Percentiles rank a stretch among this genome's conserved stretches.
phyloP scores from a whole-genome alignment of 192 early-diverging fungal genomes.

The Gigaspora rosea region DNA sequence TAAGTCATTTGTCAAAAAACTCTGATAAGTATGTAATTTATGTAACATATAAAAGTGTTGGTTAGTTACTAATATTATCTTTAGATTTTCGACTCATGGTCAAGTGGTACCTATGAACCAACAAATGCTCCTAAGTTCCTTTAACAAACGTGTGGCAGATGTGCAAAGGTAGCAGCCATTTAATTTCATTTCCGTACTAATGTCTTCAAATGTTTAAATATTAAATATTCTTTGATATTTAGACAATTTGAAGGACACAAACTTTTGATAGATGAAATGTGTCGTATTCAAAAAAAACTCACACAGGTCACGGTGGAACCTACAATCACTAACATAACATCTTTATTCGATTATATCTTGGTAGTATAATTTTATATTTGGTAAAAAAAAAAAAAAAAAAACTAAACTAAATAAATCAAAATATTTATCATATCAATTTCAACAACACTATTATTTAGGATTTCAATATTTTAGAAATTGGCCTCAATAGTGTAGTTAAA shows the following conservation, averaged over 20 bases:
- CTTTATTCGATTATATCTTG: slow-evolving; percentile 21
- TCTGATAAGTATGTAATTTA: slow-evolving; percentile 1
- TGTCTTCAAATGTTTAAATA: background rate
- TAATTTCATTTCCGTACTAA: background rate
- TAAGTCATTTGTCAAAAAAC: background rate
- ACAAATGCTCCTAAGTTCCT: background rate
- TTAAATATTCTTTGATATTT: background rate
- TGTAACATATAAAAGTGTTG: background rate
- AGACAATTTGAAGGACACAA: background rate
- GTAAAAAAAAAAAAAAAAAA: background rate
- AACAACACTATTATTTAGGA: background rate
- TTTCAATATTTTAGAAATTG: background rate
- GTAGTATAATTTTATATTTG: background rate
- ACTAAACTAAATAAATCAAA: background rate
- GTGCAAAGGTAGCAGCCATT: background rate
- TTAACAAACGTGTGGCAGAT: slow-evolving; percentile 2
- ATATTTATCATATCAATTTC: background rate
- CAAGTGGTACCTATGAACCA: background rate
- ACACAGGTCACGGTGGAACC: background rate
- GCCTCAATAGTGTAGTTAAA: slow-evolving; percentile 3
- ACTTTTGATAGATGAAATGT: background rate
- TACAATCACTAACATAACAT: background rate
- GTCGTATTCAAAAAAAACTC: background rate
- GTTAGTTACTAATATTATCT: background rate
- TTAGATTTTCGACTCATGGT: background rate